Base-by-base conservation (phyloP, 129 eudicot species). In the Lactuca saligna region DNA sequence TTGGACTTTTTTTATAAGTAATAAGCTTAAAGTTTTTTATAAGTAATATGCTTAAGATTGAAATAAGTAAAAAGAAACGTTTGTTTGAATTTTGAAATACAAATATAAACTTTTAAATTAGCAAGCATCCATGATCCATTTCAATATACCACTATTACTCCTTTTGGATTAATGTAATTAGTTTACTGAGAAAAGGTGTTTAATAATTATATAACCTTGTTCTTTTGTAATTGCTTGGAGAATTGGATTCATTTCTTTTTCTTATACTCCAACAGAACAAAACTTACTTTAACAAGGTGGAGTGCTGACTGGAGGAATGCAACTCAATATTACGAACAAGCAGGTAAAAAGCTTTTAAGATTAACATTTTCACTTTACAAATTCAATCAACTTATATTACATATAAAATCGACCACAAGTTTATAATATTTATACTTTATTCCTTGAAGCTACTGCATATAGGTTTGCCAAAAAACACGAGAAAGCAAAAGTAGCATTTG, bases 251-350 rank as follows among this genome's bases (percentile, higher is more conserved):
- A 60, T 57, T 57, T 17, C 5, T 77, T 61, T 65, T 33, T 74
- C 65, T 55, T 48, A n/a, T 53, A 32, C 39, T 65, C 65, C 64
- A 20, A 63, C 68, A 90, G 97, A 70, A 88, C 96, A 65, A 88
- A 84, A 76, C 91, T 92, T 61, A 88, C 87, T 66, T 65, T 92
- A 71, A 92, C 98, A 35, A 82, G 98, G 64, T 92, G 98, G 98
- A 92, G 78, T 77, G 95, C 96, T 32, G 98, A 92, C 80, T 92
- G 98, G 98, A 86, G 61, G 74, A 81, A 84, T 74, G 98, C 98
- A 44, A 84, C 96, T 63, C 79, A 54, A 66, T 68, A 88, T 70
- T 92, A 88, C 74, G 98, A 92, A 81, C 95, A 92, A 82, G 98
- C 98, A 60, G 98, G 97, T 90, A 80, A 77, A 74, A 37, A n/a